A percentile compares a stretch with the other conserved stretches of the same genome.
These are phyloP conservation scores for Claviceps maximensis DNA, from an alignment of 2,329 filamentous ascomycete species.

Conservation along the genomic window DNA sequence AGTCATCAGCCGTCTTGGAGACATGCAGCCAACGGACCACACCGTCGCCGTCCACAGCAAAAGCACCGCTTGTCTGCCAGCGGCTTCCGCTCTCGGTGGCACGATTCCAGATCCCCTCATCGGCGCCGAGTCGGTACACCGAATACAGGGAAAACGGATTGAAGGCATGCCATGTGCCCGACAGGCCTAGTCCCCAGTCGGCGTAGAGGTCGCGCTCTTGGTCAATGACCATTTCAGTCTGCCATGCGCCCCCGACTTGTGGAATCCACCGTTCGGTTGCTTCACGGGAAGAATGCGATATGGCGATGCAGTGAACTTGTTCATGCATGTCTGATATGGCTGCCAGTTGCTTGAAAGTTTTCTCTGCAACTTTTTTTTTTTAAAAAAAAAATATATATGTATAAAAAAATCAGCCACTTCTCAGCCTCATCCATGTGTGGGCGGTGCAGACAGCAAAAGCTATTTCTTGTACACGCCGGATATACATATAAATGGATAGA, in stretches of 20 bases:
- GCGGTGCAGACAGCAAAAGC: too few relatives aligned
- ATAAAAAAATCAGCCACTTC: too few relatives aligned
- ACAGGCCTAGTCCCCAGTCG: conserved; percentile 51
- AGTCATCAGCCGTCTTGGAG: conserved; percentile 17
- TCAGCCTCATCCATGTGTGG: neutral
- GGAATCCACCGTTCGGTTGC: conserved; percentile 46
- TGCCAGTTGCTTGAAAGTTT: conserved; percentile 44
- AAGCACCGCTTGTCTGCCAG: conserved; percentile 58
- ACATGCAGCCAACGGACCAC: conserved; percentile 20
- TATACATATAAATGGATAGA: too few relatives aligned
- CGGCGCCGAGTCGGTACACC: conserved; percentile 42
- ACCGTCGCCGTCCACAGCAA: conserved; percentile 30
- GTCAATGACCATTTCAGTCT: conserved; percentile 48
- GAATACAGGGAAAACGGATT: conserved; percentile 43
- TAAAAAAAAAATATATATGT: too few relatives aligned
- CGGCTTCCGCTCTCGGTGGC: conserved; percentile 51
- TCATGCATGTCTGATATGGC: conserved; percentile 35
- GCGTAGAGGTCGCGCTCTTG: conserved; percentile 45
- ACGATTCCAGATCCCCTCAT: conserved; percentile 53
- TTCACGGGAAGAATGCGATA: conserved; percentile 44
- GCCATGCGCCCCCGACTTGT: conserved; percentile 40
- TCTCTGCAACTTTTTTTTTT: conserved; percentile 55
- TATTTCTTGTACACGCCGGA: too few relatives aligned
- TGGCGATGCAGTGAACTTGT: conserved; percentile 42
- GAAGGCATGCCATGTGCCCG: conserved; percentile 48